These are phyloP conservation scores for Parsonsia alboflavescens DNA, from an alignment of 257 asterid species.

Conservation along the genomic window DNA sequence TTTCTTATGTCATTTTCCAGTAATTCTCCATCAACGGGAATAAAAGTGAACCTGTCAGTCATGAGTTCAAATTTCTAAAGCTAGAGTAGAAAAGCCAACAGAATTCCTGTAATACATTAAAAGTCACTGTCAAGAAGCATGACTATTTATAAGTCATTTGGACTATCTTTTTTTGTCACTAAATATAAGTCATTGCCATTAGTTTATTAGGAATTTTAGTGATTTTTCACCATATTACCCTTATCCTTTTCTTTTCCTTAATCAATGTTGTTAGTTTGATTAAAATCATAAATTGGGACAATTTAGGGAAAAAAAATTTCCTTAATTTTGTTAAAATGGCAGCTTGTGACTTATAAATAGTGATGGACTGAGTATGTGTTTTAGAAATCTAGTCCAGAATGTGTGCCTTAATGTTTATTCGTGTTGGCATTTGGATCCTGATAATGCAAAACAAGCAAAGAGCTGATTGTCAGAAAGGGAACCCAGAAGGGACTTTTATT, in stretches of 20 bases:
- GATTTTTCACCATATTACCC: too few relatives aligned
- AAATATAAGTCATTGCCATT: too few relatives aligned
- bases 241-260: too few relatives aligned
- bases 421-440: conserved; percentile 3
- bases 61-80: background rate
- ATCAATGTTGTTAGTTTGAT: too few relatives aligned
- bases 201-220: too few relatives aligned
- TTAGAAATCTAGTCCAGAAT: background rate
- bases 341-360: too few relatives aligned
- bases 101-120: background rate
- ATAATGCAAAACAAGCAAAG: conserved; percentile 3
- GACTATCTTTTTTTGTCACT: too few relatives aligned
- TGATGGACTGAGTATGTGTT: too few relatives aligned
- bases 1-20: background rate
- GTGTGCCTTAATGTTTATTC: background rate
- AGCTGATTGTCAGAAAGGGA: conserved; percentile 13
- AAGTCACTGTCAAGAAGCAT: conserved; percentile 1
- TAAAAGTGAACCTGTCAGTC: background rate
- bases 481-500: background rate
- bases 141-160: too few relatives aligned
- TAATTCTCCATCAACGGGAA: conserved; percentile 1
- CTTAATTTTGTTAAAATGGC: too few relatives aligned
- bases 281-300: too few relatives aligned
- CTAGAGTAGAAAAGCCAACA: background rate
- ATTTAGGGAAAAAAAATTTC: too few relatives aligned